Evolutionary conservation across 1,284 basidiomycete genomes (phyloP).

Genomic region (Ustilago sp.): DNA sequence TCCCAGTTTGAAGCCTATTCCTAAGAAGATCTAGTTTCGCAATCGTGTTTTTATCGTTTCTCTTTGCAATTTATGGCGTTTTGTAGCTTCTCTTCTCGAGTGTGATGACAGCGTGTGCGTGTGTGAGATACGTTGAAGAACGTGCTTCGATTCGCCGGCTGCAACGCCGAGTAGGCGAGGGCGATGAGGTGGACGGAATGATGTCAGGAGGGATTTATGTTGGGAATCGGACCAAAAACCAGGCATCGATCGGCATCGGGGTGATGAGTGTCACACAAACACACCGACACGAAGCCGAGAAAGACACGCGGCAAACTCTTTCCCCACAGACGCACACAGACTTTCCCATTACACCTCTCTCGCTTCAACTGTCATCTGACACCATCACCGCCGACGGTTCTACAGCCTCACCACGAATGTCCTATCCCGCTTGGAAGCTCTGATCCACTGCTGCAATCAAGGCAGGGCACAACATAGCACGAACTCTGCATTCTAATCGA

Average conservation of each 20-base stretch:
- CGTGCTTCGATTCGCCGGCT: neutral
- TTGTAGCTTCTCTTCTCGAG: neutral
- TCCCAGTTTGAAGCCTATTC: constrained; percentile 51
- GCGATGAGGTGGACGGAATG: neutral
- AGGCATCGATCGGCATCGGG: neutral
- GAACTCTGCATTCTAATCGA: too few species aligned
- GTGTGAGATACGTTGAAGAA: neutral
- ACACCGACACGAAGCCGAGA: neutral
- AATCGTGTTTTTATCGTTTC: neutral
- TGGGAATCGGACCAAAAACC: neutral
- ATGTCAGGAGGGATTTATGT: neutral
- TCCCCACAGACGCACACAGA: neutral
- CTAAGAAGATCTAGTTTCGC: constrained; percentile 23
- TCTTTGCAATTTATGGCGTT: neutral
- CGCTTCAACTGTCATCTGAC: too few species aligned
- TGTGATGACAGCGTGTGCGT: neutral
- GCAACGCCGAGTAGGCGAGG: neutral
- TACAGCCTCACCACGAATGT: too few species aligned
- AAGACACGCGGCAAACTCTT: neutral
- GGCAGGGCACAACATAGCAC: too few species aligned
- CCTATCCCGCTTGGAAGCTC: too few species aligned
- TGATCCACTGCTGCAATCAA: too few species aligned
- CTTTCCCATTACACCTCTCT: too few species aligned
- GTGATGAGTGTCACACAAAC: neutral
- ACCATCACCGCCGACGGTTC: too few species aligned